Conservation (phyloP, 148 eudicot genomes). For the Diospyros lotus region DNA sequence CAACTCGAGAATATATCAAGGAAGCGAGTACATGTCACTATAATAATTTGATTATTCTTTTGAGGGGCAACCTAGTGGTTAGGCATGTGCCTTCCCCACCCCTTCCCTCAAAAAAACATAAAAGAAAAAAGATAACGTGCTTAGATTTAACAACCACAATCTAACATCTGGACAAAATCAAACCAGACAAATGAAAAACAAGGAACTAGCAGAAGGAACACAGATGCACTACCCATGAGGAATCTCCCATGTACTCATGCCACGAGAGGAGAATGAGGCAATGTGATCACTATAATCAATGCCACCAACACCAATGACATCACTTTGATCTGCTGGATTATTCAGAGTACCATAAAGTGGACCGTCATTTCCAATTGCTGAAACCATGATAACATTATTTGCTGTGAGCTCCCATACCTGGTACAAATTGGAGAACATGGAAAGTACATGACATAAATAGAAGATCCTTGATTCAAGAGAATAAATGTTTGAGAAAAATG, state of each 20-base stretch:
- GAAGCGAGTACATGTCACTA: not conserved
- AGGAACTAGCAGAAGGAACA: slow-evolving; percentile 1
- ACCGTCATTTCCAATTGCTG: slow-evolving; percentile 98
- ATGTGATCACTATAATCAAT: slow-evolving; percentile 95
- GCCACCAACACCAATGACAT: slow-evolving; percentile 99
- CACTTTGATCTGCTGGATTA: slow-evolving; percentile 99
- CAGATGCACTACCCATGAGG: slow-evolving; percentile 80
- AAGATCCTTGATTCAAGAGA: not conserved
- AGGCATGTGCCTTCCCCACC: not conserved
- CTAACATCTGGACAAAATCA: not conserved
- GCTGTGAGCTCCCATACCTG: slow-evolving; percentile 99
- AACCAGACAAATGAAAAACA: slow-evolving; percentile 3
- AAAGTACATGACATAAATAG: not conserved
- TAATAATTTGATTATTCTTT: not conserved
- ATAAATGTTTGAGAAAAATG: not conserved
- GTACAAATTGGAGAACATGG: slow-evolving; percentile 4
- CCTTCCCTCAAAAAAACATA: not conserved
- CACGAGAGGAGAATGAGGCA: slow-evolving; percentile 98
- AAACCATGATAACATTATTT: slow-evolving; percentile 94
- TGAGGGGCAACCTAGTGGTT: not conserved
- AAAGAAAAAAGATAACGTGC: too few relatives aligned
- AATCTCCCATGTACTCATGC: slow-evolving; percentile 99
- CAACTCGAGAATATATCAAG: not conserved
- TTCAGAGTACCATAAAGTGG: slow-evolving; percentile 96
- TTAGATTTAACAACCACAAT: slow-evolving; percentile 1